These are phyloP conservation scores for Microbotryum intermedium DNA, from an alignment of 1,284 basidiomycete species.

Conservation along the genomic window DNA sequence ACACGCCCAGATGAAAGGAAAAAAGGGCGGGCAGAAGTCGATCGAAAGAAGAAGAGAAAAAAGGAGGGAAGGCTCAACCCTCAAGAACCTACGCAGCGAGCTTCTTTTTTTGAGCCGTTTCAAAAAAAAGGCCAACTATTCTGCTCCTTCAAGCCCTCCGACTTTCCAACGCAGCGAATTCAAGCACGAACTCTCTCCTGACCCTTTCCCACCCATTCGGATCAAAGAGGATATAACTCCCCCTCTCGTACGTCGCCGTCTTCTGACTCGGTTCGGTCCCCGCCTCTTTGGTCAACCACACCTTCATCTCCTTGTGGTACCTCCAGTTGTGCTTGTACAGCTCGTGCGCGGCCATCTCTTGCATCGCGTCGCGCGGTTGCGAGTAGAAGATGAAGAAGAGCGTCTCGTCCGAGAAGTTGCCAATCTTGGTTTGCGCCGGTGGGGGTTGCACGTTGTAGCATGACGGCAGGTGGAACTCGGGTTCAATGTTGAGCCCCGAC, in stretches of 20 bases:
- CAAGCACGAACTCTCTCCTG: conserved; percentile 21
- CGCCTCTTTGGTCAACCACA: conserved; percentile 93
- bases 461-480: conserved; percentile 73
- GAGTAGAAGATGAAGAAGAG: conserved; percentile 99
- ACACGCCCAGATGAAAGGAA: too few relatives aligned
- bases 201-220: conserved; percentile 73
- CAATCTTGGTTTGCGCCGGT: conserved; percentile 75
- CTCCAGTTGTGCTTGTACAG: conserved; percentile 97
- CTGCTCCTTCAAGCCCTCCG: background rate
- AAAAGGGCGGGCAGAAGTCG: too few relatives aligned
- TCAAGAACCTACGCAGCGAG: too few relatives aligned
- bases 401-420: conserved; percentile 90
- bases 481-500: conserved; percentile 71
- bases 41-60: too few relatives aligned
- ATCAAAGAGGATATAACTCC: conserved; percentile 86
- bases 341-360: conserved; percentile 92
- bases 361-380: conserved; percentile 80
- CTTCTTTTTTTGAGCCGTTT: too few relatives aligned
- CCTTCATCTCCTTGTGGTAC: conserved; percentile 87
- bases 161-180: conserved; percentile 4
- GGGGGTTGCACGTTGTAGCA: conserved; percentile 93
- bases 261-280: conserved; percentile 74
- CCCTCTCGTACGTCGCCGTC: conserved; percentile 79
- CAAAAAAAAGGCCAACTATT: background rate
- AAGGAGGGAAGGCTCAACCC: too few relatives aligned